Conservation (phyloP, 257 asterid species). For the Lithospermum erythrorhizon region DNA sequence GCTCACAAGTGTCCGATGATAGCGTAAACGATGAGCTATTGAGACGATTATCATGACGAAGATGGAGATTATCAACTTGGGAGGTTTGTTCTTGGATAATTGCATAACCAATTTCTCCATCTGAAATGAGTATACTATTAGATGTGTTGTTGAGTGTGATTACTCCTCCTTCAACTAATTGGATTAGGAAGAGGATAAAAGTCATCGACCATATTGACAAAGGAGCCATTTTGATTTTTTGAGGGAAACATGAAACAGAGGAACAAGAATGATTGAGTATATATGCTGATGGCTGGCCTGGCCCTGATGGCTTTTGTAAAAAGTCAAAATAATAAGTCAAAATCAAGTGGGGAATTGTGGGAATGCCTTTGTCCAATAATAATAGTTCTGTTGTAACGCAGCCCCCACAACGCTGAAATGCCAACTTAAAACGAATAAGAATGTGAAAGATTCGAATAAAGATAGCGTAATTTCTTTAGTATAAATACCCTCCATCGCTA, state of each 20-base stretch:
- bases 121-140: not conserved
- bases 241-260: not conserved
- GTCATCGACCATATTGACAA: not conserved
- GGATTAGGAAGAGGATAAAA: not conserved
- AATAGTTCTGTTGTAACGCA: no score
- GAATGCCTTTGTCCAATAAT: no score
- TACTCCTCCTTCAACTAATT: not conserved
- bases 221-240: not conserved
- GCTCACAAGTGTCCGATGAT: slow-evolving; percentile 21
- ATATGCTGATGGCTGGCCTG: not conserved
- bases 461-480: no score
- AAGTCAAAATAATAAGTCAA: not conserved
- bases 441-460: no score
- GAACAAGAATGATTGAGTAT: not conserved
- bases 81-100: no score
- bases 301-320: not conserved
- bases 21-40: not conserved
- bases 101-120: not conserved
- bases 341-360: no score
- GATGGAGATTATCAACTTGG: not conserved
- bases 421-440: no score
- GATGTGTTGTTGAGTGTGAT: not conserved
- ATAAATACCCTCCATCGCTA: no score
- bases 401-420: no score
- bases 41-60: not conserved